Percentiles rank a stretch among this genome's conserved stretches.
phyloP scores from a whole-genome alignment of 169 alveolate genomes.

The Haemoproteus tartakovskyi region DNA sequence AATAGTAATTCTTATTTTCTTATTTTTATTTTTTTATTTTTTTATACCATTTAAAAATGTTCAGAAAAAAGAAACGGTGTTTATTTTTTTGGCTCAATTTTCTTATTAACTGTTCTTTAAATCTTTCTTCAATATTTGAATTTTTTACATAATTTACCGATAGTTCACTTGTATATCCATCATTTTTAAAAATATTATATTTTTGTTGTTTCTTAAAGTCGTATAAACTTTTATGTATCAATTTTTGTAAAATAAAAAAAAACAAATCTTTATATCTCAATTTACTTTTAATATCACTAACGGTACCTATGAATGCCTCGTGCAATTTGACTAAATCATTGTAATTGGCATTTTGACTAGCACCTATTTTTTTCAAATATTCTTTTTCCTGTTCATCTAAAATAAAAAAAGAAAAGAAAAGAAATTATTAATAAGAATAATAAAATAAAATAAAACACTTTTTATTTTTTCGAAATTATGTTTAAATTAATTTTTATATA shows the following conservation, averaged over 20 bases:
- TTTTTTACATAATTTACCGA: conserved; percentile 55
- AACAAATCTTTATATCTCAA: conserved; percentile 60
- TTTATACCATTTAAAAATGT: conserved; percentile 40
- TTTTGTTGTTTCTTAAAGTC: conserved; percentile 51
- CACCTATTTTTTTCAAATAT: conserved; percentile 29
- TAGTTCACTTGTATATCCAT: conserved; percentile 56
- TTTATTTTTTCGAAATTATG: too few relatives aligned
- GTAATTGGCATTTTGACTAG: conserved; percentile 21
- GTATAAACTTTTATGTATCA: conserved; percentile 45
- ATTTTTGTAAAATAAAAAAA: conserved; percentile 60
- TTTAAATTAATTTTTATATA: too few relatives aligned
- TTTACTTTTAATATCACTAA: conserved; percentile 52
- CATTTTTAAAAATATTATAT: conserved; percentile 27
- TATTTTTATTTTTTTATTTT: not conserved
- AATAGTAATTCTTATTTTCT: too few relatives aligned
- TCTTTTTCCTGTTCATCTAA: conserved; percentile 48
- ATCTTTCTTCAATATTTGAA: conserved; percentile 51
- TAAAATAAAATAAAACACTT: too few relatives aligned
- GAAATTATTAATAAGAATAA: too few relatives aligned
- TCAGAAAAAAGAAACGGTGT: conserved; percentile 3
- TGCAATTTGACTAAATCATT: conserved; percentile 46
- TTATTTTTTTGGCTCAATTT: conserved; percentile 7
- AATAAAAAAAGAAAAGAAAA: conserved; percentile 4
- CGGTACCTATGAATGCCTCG: conserved; percentile 21
- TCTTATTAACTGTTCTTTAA: conserved; percentile 42